phyloP scores from a whole-genome alignment of 108 stramenopile genomes.

The Fistulifera solaris region DNA sequence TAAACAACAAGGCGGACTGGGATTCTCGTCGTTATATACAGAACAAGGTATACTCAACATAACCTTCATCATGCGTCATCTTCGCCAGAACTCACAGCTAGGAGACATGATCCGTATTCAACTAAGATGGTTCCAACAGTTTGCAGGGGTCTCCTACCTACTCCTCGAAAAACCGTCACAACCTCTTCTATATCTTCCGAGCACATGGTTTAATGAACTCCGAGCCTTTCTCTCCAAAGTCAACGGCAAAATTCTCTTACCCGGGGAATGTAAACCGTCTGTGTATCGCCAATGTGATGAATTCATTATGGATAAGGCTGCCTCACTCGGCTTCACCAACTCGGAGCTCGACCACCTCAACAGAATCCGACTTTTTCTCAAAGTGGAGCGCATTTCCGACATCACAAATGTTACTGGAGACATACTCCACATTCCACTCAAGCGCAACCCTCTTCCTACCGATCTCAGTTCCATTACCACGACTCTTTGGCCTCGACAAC shows the following conservation, averaged over 20 bases:
- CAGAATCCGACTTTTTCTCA: background rate
- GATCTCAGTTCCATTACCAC: too few relatives aligned
- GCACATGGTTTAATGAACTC: background rate
- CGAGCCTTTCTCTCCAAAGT: background rate
- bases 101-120: background rate
- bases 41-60: constrained; percentile 4
- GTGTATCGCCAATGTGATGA: background rate
- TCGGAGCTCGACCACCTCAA: background rate
- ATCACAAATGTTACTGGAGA: background rate
- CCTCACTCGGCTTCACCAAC: background rate
- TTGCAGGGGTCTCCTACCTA: background rate
- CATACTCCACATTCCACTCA: background rate
- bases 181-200: background rate
- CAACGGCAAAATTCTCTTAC: background rate
- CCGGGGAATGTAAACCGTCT: background rate
- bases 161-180: background rate
- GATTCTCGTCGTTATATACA: background rate
- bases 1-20: background rate
- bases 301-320: background rate
- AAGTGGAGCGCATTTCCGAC: background rate
- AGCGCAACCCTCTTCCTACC: background rate
- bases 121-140: background rate
- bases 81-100: background rate
- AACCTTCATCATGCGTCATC: background rate
- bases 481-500: background rate